phyloP scores from a whole-genome alignment of 2,329 filamentous ascomycete species.

The Pseudogymnoascus sp. region DNA sequence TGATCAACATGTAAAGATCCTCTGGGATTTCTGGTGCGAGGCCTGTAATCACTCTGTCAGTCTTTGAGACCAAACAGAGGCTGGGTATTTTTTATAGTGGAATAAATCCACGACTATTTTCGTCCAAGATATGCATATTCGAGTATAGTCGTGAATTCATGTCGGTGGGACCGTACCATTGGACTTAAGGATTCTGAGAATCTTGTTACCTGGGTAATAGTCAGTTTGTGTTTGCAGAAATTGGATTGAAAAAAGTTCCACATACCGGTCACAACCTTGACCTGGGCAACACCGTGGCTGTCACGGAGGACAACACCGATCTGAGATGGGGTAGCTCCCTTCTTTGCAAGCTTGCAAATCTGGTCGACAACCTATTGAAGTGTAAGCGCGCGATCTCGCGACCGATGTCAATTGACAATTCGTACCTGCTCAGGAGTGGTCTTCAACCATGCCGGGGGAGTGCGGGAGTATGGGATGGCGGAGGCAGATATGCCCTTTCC shows the following conservation, averaged over 20 bases:
- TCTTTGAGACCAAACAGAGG: constrained; percentile 79
- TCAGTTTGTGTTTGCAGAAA: constrained; percentile 30
- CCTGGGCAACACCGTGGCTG: constrained; percentile 95
- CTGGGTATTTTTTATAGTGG: constrained; percentile 36
- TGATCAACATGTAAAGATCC: constrained; percentile 99
- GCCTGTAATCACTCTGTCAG: constrained; percentile 96
- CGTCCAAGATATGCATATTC: constrained; percentile 19
- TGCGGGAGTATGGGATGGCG: constrained; percentile 93
- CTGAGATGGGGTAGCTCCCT: constrained; percentile 97
- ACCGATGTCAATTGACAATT: background rate
- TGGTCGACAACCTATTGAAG: constrained; percentile 70
- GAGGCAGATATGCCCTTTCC: constrained; percentile 98
- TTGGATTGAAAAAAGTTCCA: constrained; percentile 18
- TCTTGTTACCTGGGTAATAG: constrained; percentile 79
- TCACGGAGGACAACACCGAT: constrained; percentile 98
- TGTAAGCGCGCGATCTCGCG: constrained; percentile 1
- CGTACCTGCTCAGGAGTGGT: constrained; percentile 78
- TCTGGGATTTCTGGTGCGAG: constrained; percentile 97
- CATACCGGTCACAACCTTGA: constrained; percentile 94
- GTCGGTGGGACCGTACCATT: constrained; percentile 64
- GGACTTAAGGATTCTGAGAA: constrained; percentile 97
- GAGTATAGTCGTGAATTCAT: constrained; percentile 17
- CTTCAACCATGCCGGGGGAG: constrained; percentile 92
- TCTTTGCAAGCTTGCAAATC: constrained; percentile 98
- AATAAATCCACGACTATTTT: constrained; percentile 12